phyloP scores from a whole-genome alignment of 139 green algal species.

The Micractinium sp. region DNA sequence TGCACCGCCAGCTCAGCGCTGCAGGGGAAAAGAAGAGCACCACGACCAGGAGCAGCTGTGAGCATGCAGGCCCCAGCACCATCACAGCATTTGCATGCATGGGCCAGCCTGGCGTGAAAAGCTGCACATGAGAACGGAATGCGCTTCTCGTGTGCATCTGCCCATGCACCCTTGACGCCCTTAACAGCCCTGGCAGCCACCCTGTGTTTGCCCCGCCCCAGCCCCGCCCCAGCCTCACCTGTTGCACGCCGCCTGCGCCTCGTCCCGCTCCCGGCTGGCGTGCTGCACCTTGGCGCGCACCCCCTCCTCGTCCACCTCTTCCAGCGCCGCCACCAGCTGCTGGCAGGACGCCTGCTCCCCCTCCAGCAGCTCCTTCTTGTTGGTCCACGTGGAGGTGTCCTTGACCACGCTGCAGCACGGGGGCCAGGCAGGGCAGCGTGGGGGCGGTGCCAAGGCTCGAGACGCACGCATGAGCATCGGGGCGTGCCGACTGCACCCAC shows the following conservation, averaged over 20 bases:
- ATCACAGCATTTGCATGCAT: too few relatives aligned
- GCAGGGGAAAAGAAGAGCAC: background rate
- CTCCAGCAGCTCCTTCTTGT: conserved; percentile 67
- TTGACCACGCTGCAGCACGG: conserved; percentile 70
- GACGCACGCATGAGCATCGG: too few relatives aligned
- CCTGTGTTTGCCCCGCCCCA: background rate
- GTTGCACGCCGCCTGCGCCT: conserved; percentile 31
- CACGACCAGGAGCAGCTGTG: background rate
- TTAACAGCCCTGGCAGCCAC: background rate
- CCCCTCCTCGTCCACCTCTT: conserved; percentile 47
- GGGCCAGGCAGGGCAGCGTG: background rate
- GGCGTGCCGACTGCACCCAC: too few relatives aligned
- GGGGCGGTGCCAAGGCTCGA: too few relatives aligned
- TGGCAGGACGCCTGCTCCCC: conserved; percentile 56
- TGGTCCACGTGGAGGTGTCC: conserved; percentile 67
- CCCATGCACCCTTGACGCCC: background rate
- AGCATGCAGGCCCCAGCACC: background rate
- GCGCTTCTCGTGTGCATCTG: background rate
- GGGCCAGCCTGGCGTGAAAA: background rate
- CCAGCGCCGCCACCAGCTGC: conserved; percentile 42
- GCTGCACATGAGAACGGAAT: too few relatives aligned
- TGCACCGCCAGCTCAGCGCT: conserved; percentile 49
- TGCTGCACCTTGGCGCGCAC: conserved; percentile 23
- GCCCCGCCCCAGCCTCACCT: background rate
- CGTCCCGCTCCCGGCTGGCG: conserved; percentile 43